Conservation (phyloP, 768 basidiomycete species). For the Auriscalpium vulgare region DNA sequence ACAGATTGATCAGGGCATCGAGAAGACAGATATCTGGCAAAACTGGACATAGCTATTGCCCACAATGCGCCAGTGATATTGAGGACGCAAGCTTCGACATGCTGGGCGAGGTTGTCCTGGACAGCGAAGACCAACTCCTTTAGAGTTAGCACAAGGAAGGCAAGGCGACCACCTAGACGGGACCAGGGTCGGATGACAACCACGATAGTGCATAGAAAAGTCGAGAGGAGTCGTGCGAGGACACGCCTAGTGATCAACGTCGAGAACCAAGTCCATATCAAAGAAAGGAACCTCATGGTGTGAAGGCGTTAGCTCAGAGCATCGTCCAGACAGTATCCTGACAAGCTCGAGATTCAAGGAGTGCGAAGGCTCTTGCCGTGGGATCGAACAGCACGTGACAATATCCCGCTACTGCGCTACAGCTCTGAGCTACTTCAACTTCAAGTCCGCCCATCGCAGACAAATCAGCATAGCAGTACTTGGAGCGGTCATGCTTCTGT, state of each 20-base stretch:
- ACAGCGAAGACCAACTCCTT: slow-evolving; percentile 42
- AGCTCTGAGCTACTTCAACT: too few species aligned
- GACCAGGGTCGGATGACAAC: slow-evolving; percentile 35
- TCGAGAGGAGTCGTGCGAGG: slow-evolving; percentile 35
- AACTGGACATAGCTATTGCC: slow-evolving; percentile 30
- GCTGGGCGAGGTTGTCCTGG: slow-evolving; percentile 39
- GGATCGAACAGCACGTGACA: too few species aligned
- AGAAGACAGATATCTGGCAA: slow-evolving; percentile 28
- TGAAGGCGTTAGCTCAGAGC: too few species aligned
- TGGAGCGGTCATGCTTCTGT: too few species aligned
- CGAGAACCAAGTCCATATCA: neutral
- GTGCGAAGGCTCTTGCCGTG: too few species aligned
- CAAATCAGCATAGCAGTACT: too few species aligned
- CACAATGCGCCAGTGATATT: slow-evolving; percentile 34
- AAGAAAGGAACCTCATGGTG: too few species aligned
- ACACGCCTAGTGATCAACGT: slow-evolving; percentile 24
- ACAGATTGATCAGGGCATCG: slow-evolving; percentile 18
- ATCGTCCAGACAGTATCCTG: too few species aligned
- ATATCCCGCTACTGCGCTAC: too few species aligned
- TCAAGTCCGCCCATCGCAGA: too few species aligned
- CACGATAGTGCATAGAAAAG: slow-evolving; percentile 32
- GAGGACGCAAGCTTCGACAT: slow-evolving; percentile 36
- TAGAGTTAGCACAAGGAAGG: slow-evolving; percentile 30
- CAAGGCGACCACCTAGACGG: slow-evolving; percentile 28
- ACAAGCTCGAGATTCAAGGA: too few species aligned